Evolutionary conservation across 73 alveolate species (phyloP).

Genomic region (Tetrahymena elliotti): DNA sequence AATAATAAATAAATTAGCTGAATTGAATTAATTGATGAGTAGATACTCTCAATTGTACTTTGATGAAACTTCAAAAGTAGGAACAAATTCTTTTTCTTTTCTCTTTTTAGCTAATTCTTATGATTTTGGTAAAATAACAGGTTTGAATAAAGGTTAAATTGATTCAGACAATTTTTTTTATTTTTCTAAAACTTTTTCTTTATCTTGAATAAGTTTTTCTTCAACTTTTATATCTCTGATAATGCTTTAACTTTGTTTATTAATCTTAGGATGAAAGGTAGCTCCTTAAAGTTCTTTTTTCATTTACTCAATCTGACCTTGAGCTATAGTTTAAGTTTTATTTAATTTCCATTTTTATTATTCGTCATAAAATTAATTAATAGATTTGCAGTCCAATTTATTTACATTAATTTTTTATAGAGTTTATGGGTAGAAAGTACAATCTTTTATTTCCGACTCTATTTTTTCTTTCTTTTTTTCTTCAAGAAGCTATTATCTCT

Average conservation of each 20-base stretch:
- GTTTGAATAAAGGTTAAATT: neutral
- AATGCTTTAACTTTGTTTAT: neutral
- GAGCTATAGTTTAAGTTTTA: neutral
- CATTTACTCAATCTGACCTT: neutral
- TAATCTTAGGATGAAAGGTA: neutral
- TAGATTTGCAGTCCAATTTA: neutral
- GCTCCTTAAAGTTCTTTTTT: neutral
- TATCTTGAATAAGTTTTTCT: neutral
- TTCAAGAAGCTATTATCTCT: neutral
- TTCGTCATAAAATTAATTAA: neutral
- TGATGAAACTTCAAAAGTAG: neutral
- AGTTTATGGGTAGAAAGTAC: neutral
- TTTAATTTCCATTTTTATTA: neutral
- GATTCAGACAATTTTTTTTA: neutral
- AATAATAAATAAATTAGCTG: too few species aligned
- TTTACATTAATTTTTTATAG: neutral
- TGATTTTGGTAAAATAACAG: neutral
- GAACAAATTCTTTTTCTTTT: neutral
- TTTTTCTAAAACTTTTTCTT: neutral
- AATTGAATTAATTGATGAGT: too few species aligned
- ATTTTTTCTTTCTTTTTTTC: neutral
- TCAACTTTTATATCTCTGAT: neutral
- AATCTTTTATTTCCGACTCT: neutral
- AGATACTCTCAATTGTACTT: neutral
- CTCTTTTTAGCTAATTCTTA: neutral